phyloP scores from a whole-genome alignment of 352 stramenopile species.

The Globisporangium lucens region DNA sequence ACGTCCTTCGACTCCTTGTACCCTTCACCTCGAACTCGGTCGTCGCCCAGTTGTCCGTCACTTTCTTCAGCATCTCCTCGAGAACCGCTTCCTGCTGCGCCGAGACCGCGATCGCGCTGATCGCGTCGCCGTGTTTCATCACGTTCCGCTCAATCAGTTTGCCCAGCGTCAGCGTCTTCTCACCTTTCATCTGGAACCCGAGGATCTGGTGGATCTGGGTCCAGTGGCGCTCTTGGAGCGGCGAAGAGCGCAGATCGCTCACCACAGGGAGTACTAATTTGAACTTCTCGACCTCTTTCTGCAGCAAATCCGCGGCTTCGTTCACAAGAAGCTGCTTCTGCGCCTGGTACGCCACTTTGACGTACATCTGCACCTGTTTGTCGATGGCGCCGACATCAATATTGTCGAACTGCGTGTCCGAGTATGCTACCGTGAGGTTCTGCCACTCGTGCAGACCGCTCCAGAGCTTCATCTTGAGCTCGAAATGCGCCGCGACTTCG shows the following conservation, averaged over 20 bases:
- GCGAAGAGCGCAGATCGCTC: slow-evolving; percentile 56
- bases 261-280: slow-evolving; percentile 83
- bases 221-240: slow-evolving; percentile 79
- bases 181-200: slow-evolving; percentile 87
- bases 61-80: slow-evolving; percentile 93
- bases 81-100: slow-evolving; percentile 90
- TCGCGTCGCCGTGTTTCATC: slow-evolving; percentile 83
- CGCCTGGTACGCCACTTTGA: slow-evolving; percentile 84
- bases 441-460: slow-evolving; percentile 84
- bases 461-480: slow-evolving; percentile 92
- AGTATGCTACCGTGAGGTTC: slow-evolving; percentile 67
- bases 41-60: slow-evolving; percentile 86
- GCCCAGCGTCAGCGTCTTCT: slow-evolving; percentile 76
- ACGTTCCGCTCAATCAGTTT: slow-evolving; percentile 87
- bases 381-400: slow-evolving; percentile 88
- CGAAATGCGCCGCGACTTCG: slow-evolving; percentile 83
- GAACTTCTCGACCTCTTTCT: slow-evolving; percentile 88
- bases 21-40: slow-evolving; percentile 91
- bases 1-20: slow-evolving; percentile 94
- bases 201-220: slow-evolving; percentile 69
- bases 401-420: slow-evolving; percentile 79
- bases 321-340: slow-evolving; percentile 88
- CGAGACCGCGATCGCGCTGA: slow-evolving; percentile 80
- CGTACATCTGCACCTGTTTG: slow-evolving; percentile 88
- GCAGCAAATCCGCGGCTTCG: slow-evolving; percentile 76